These are phyloP conservation scores for Phaeosphaeriaceae sp. DNA, from an alignment of 2,329 filamentous ascomycete genomes.

Conservation along the genomic window DNA sequence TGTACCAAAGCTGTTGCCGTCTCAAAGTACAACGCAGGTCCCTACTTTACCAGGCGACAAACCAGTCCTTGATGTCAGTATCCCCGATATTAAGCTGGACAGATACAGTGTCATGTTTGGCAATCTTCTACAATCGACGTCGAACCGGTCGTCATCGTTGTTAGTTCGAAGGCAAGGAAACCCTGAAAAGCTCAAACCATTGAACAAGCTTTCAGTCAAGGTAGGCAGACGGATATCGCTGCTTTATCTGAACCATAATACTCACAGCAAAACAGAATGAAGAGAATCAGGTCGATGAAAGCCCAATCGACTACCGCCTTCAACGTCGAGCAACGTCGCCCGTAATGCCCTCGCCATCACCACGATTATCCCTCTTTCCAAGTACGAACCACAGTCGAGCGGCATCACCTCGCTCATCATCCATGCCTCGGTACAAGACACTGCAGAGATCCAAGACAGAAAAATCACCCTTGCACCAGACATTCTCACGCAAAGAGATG, in stretches of 20 bases:
- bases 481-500: constrained; percentile 17
- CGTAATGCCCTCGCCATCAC: constrained; percentile 32
- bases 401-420: constrained; percentile 33
- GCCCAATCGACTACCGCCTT: constrained; percentile 22
- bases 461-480: constrained; percentile 36
- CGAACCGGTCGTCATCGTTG: constrained; percentile 35
- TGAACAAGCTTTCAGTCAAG: constrained; percentile 41
- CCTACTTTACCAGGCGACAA: constrained; percentile 19
- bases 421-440: constrained; percentile 25
- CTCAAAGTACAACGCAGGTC: constrained; percentile 12
- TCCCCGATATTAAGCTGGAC: constrained; percentile 82
- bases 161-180: constrained; percentile 45
- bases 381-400: constrained; percentile 27
- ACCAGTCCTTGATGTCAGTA: constrained; percentile 72
- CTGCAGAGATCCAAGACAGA: constrained; percentile 40
- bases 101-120: constrained; percentile 95
- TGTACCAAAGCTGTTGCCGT: constrained; percentile 27
- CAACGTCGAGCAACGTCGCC: constrained; percentile 46
- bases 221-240: too few relatives aligned
- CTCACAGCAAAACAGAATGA: constrained; percentile 19
- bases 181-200: constrained; percentile 41
- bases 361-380: constrained; percentile 43
- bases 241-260: too few relatives aligned
- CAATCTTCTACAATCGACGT: constrained; percentile 64
- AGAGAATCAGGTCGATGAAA: constrained; percentile 21